These are phyloP conservation scores for Metschnikowia continentalis DNA, from an alignment of 805 yeast genomes.

Conservation along the genomic window DNA sequence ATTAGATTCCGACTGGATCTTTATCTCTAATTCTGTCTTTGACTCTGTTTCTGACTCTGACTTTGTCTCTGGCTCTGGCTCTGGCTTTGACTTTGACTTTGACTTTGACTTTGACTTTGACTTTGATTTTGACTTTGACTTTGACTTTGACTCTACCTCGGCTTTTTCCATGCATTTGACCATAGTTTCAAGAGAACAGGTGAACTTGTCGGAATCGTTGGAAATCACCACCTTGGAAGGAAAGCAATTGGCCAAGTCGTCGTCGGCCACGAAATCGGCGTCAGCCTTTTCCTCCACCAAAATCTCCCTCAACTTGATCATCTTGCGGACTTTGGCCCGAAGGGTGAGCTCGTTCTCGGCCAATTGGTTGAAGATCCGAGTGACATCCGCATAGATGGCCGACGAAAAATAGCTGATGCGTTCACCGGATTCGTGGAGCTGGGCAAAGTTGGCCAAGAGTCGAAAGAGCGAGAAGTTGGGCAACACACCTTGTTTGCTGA, in stretches of 20 bases:
- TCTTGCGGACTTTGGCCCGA: conserved; percentile 35
- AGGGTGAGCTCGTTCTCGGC: conserved; percentile 40
- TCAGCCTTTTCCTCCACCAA: conserved; percentile 29
- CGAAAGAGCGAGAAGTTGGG: conserved; percentile 53
- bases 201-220: conserved; percentile 21
- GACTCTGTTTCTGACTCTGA: too few species aligned
- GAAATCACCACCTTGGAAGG: conserved; percentile 52
- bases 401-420: conserved; percentile 32
- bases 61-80: too few species aligned
- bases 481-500: conserved; percentile 40
- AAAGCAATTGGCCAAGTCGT: conserved; percentile 44
- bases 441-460: conserved; percentile 45
- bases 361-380: conserved; percentile 30
- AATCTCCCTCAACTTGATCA: conserved; percentile 27
- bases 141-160: too few species aligned
- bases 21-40: too few species aligned
- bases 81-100: too few species aligned
- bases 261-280: conserved; percentile 49
- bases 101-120: too few species aligned
- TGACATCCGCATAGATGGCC: conserved; percentile 29
- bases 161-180: conserved; percentile 6
- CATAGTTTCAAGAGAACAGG: conserved; percentile 17
- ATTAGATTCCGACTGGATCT: too few species aligned
- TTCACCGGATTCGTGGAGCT: conserved; percentile 33
- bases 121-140: too few species aligned